phyloP scores from a whole-genome alignment of 371 early-diverging fungal genomes.

The Rhizopus sp. region DNA sequence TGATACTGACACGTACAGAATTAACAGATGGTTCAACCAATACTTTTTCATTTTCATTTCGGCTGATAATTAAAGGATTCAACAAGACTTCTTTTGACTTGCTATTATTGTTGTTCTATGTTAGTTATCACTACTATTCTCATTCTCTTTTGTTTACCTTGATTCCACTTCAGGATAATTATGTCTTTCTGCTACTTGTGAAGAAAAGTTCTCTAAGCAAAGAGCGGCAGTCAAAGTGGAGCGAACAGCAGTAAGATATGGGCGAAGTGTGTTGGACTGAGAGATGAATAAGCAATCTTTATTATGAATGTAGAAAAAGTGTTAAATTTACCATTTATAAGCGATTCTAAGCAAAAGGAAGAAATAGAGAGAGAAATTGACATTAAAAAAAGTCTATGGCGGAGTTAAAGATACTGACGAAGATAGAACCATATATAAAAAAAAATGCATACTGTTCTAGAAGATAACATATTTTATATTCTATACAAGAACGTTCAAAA shows the following conservation, averaged over 20 bases:
- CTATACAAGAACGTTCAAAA: too few relatives aligned
- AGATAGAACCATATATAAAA: too few relatives aligned
- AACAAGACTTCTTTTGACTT: constrained; percentile 31
- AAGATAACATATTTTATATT: too few relatives aligned
- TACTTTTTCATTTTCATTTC: constrained; percentile 95
- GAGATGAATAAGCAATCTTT: too few relatives aligned
- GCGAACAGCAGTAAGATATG: constrained; percentile 94
- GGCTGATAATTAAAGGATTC: constrained; percentile 87
- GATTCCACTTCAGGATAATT: constrained; percentile 98
- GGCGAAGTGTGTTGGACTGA: constrained; percentile 95
- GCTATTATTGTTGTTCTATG: constrained; percentile 4
- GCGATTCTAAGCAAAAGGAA: too few relatives aligned
- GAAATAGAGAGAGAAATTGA: too few relatives aligned
- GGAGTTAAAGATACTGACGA: too few relatives aligned
- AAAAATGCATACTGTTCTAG: too few relatives aligned
- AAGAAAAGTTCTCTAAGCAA: constrained; percentile 96
- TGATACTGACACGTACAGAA: constrained; percentile 91
- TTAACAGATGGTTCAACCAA: constrained; percentile 94
- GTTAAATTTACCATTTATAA: too few relatives aligned
- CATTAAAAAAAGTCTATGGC: too few relatives aligned
- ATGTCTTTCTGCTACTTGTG: constrained; percentile 96
- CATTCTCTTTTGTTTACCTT: constrained; percentile 54
- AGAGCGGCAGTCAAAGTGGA: constrained; percentile 92
- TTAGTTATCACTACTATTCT: not conserved
- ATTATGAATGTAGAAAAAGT: too few relatives aligned